Conservation (phyloP, 768 basidiomycete genomes). For the Botryobasidium botryosum region DNA sequence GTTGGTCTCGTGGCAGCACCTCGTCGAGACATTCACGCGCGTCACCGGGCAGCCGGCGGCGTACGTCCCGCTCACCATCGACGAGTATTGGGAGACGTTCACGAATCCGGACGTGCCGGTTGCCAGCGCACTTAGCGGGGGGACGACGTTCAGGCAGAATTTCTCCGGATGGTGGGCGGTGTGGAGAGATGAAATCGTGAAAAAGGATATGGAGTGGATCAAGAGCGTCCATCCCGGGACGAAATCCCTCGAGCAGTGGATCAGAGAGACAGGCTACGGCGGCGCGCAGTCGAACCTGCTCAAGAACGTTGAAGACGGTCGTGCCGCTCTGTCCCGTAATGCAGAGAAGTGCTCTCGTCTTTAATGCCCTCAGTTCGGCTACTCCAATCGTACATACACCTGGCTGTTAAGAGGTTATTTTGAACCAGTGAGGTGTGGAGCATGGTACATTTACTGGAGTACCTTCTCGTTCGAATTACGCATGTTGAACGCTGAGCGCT, state of each 20-base stretch:
- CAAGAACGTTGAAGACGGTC: constrained; percentile 14
- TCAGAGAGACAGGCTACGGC: constrained; percentile 22
- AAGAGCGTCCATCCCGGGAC: constrained; percentile 23
- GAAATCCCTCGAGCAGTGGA: constrained; percentile 27
- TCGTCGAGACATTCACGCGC: constrained; percentile 23
- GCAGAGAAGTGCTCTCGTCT: no score
- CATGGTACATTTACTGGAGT: no score
- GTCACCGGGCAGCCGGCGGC: constrained; percentile 24
- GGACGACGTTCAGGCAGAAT: constrained; percentile 24
- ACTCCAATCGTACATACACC: no score
- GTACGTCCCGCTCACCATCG: constrained; percentile 19
- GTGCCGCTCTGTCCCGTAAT: no score
- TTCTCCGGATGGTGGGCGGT: constrained; percentile 29
- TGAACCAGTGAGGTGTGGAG: no score
- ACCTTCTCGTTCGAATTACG: no score
- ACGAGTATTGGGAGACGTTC: constrained; percentile 22
- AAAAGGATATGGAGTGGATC: constrained; percentile 30
- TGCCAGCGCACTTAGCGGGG: constrained; percentile 20
- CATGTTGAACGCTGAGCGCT: no score
- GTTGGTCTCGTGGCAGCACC: constrained; percentile 23
- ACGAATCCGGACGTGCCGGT: constrained; percentile 18
- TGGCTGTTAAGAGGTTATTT: no score
- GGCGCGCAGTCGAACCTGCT: constrained; percentile 14
- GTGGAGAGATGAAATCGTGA: constrained; percentile 29
- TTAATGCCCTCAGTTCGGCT: no score